Evolutionary conservation across 1,284 basidiomycete genomes (phyloP).

Genomic region (Earliella scabrosa): DNA sequence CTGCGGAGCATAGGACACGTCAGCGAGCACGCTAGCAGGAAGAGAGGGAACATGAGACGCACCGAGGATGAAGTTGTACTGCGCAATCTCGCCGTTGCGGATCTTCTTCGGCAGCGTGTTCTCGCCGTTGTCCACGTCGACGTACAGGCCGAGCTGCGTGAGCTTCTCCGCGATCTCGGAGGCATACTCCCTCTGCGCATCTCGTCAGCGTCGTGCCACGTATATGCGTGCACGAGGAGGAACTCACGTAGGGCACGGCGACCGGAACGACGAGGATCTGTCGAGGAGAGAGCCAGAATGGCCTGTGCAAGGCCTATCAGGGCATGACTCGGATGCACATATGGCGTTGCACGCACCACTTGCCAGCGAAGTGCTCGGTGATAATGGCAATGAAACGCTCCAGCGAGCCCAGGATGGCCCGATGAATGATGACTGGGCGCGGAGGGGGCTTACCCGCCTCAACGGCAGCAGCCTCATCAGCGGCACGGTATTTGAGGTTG

Average conservation of each 20-base stretch:
- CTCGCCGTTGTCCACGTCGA: slow-evolving; percentile 91
- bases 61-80: slow-evolving; percentile 98
- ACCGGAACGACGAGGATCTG: slow-evolving; percentile 97
- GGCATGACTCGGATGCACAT: neutral
- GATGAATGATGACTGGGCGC: slow-evolving; percentile 97
- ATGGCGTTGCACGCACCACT: slow-evolving; percentile 71
- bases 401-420: slow-evolving; percentile 93
- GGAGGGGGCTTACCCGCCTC: slow-evolving; percentile 56
- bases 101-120: slow-evolving; percentile 98
- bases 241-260: slow-evolving; percentile 80
- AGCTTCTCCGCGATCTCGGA: slow-evolving; percentile 77
- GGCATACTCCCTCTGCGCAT: slow-evolving; percentile 85
- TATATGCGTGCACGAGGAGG: neutral
- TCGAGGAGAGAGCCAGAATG: slow-evolving; percentile 97
- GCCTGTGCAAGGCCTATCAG: slow-evolving; percentile 50
- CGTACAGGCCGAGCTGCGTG: slow-evolving; percentile 76
- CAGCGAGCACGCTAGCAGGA: neutral
- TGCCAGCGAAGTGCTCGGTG: slow-evolving; percentile 97
- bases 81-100: slow-evolving; percentile 88
- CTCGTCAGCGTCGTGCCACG: slow-evolving; percentile 9
- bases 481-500: slow-evolving; percentile 90
- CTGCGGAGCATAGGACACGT: slow-evolving; percentile 41
- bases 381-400: slow-evolving; percentile 98
- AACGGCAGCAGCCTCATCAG: slow-evolving; percentile 62
- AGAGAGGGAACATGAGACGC: slow-evolving; percentile 33